Conservation (phyloP, 1,139 yeast species). For the Suhomyces bolitotheri region DNA sequence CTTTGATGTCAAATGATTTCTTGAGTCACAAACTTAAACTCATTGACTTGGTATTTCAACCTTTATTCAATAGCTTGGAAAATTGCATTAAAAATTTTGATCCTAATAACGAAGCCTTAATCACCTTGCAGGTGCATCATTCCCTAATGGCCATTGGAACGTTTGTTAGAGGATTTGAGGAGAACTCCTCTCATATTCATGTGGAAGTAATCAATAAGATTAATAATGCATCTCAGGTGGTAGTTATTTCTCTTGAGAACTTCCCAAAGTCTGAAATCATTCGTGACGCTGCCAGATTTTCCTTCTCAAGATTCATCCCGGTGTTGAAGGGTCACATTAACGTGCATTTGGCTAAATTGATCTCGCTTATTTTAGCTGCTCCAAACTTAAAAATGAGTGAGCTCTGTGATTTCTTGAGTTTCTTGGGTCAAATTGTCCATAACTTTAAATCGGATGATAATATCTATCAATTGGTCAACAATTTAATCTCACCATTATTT, state of each 20-base stretch:
- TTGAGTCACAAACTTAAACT: conserved; percentile 42
- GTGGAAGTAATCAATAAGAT: conserved; percentile 52
- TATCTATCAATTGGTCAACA: conserved; percentile 72
- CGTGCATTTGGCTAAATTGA: conserved; percentile 67
- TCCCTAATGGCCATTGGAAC: conserved; percentile 87
- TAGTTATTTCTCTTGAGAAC: conserved; percentile 77
- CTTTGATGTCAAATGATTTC: conserved; percentile 43
- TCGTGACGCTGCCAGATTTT: conserved; percentile 83
- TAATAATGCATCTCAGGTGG: conserved; percentile 76
- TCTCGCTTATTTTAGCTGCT: conserved; percentile 71
- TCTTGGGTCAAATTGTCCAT: conserved; percentile 86
- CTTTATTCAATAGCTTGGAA: conserved; percentile 78
- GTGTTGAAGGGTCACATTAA: conserved; percentile 52
- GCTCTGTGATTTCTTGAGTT: conserved; percentile 76
- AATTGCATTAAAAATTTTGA: conserved; percentile 46
- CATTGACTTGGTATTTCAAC: conserved; percentile 66
- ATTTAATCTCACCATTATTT: conserved; percentile 71
- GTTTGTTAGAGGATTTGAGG: conserved; percentile 78
- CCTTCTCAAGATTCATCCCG: conserved; percentile 85
- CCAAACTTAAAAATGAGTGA: conserved; percentile 63
- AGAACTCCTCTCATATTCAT: conserved; percentile 31
- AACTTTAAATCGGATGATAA: conserved; percentile 65
- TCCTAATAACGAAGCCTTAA: conserved; percentile 39
- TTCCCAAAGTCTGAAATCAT: conserved; percentile 66
- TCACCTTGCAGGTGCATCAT: conserved; percentile 79